Evolutionary conservation across 176 grass and related monocot species (phyloP).

Genomic region (Coix lacrymajobi): DNA sequence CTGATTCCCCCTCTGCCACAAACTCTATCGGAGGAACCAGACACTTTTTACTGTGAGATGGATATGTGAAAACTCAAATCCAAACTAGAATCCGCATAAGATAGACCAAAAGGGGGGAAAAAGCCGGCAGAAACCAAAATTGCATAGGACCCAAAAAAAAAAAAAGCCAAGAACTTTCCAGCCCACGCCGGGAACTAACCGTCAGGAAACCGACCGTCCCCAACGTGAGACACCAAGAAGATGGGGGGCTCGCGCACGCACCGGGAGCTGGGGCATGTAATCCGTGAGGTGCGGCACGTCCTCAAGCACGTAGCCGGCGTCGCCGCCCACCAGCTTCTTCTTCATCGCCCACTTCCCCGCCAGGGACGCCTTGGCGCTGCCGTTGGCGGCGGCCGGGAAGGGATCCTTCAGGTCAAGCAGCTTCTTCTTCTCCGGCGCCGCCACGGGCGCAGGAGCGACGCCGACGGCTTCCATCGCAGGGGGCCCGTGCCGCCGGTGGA

Average conservation of each 20-base stretch:
- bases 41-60: neutral
- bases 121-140: neutral
- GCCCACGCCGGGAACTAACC: conserved; percentile 11
- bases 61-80: neutral
- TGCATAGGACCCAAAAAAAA: neutral
- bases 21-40: neutral
- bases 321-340: conserved; percentile 70
- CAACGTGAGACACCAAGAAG: conserved; percentile 14
- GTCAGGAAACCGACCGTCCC: conserved; percentile 14
- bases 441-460: conserved; percentile 25
- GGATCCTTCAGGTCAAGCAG: conserved; percentile 45
- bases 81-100: neutral
- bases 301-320: conserved; percentile 81
- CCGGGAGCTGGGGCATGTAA: conserved; percentile 68
- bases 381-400: conserved; percentile 1
- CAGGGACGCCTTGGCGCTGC: neutral
- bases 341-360: conserved; percentile 37
- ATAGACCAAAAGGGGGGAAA: neutral
- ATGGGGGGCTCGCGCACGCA: conserved; percentile 36
- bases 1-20: neutral
- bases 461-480: conserved; percentile 36
- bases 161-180: neutral
- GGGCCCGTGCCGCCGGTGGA: neutral
- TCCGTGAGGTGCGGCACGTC: conserved; percentile 94
- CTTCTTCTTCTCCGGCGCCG: conserved; percentile 28